These are phyloP conservation scores for Xenoacremonium recifei DNA, from an alignment of 2,329 filamentous ascomycete genomes.

Conservation along the genomic window DNA sequence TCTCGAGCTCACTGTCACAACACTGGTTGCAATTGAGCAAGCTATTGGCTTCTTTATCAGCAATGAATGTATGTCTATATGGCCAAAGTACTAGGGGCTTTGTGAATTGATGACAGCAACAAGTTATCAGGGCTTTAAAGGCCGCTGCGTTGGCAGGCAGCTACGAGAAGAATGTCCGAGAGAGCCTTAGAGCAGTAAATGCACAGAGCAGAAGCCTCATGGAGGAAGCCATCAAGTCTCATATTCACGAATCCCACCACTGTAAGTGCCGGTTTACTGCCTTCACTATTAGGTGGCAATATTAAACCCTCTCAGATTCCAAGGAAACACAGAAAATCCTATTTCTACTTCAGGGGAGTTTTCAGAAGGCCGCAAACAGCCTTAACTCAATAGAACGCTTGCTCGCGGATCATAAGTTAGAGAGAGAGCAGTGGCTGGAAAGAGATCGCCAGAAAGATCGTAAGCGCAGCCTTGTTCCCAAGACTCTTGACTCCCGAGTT, in stretches of 20 bases:
- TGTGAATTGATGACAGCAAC: not conserved
- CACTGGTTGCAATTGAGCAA: slow-evolving; percentile 1
- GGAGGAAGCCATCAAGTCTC: slow-evolving; percentile 3
- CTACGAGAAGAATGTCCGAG: not conserved
- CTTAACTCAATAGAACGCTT: no score
- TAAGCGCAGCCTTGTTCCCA: not conserved
- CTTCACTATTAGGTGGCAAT: not conserved
- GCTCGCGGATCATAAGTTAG: not conserved
- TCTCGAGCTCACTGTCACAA: not conserved
- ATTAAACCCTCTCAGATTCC: no score
- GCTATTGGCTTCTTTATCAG: slow-evolving; percentile 8
- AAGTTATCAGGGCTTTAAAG: not conserved
- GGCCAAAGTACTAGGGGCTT: not conserved
- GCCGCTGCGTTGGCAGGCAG: not conserved
- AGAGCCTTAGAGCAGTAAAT: not conserved
- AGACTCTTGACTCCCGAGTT: no score
- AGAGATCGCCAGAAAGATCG: not conserved
- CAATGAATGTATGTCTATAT: slow-evolving; percentile 1
- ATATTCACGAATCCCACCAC: slow-evolving; percentile 1
- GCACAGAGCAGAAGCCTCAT: slow-evolving; percentile 2
- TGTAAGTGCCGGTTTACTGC: not conserved
- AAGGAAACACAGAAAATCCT: not conserved
- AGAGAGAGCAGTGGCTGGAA: not conserved
- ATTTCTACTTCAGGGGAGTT: no score
- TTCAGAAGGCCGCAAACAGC: no score